Conservation (phyloP, 495 filamentous ascomycete species). For the Xeromyces bisporus region DNA sequence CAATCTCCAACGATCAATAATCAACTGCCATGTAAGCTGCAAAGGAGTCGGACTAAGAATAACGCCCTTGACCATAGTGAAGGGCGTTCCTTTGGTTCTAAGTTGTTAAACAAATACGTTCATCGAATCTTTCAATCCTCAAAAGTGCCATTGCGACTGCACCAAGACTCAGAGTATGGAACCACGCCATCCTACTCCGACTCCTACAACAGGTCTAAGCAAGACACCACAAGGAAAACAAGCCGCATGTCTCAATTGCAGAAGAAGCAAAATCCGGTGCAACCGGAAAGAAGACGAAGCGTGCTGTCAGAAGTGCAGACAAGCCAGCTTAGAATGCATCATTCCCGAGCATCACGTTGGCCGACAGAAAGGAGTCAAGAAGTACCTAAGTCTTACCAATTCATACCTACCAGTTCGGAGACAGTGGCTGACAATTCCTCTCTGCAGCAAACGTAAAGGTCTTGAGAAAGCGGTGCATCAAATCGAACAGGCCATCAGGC, state of each 20-base stretch:
- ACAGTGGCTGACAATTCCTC: constrained; percentile 3
- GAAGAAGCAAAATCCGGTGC: constrained; percentile 53
- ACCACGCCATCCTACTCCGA: too few species aligned
- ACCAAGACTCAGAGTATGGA: too few species aligned
- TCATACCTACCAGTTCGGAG: too few species aligned
- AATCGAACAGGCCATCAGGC: constrained; percentile 53
- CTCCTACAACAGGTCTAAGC: constrained; percentile 1
- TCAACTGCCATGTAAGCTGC: too few species aligned
- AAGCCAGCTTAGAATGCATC: constrained; percentile 39
- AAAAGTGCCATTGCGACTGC: too few species aligned
- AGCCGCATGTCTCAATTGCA: constrained; percentile 51
- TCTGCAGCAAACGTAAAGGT: constrained; percentile 49
- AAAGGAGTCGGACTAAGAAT: too few species aligned
- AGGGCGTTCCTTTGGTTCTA: too few species aligned
- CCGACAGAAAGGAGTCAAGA: constrained; percentile 58
- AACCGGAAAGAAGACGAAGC: constrained; percentile 30
- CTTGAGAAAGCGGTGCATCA: constrained; percentile 57
- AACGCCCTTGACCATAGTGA: too few species aligned
- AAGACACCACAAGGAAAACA: constrained; percentile 19
- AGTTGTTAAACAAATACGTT: too few species aligned
- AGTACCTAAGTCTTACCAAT: constrained; percentile 32
- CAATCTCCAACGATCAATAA: too few species aligned
- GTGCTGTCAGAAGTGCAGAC: constrained; percentile 45
- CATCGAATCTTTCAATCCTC: too few species aligned
- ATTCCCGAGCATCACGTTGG: constrained; percentile 54